Evolutionary conservation across 2,329 filamentous ascomycete species (phyloP), one percentile per base, ranked within the genome.

Genomic region (Arthrobotrys sinensis): DNA sequence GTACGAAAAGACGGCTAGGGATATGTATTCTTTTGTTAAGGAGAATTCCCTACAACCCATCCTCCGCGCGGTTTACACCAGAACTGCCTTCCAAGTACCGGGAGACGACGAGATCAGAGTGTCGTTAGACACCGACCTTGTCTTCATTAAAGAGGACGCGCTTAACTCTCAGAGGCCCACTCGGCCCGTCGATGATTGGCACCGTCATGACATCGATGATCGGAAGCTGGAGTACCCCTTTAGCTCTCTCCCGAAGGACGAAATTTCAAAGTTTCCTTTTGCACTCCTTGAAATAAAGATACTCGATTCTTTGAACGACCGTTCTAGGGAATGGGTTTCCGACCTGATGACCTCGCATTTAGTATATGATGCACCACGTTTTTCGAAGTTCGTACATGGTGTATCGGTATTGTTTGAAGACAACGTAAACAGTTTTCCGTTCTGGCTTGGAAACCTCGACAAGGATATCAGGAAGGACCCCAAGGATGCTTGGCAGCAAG

Each of bases 371-470:
- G 91, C 92, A 0, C 93, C 94, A 0, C 90, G 92, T 63, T 99
- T 99, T 86, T 97, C 94, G 82, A 99, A 99, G 84, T 99, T 98
- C 82, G 92, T 97, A 1, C 95, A 99, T 82, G 96, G 96, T 79
- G 91, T 96, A 3, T 94, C 95, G 6, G 91, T 91, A 45, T 88
- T 99, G 1, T 98, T 98, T 81, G 96, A 98, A 82, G 93, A 99
- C 84, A 90, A 97, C 82, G 94, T 99, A 84, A 98, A 98, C 85
- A 94, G 90, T 80, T 90, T 98, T 82, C 96, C 96, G 12, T 97
- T 98, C 86, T 99, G 96, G 96, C 89, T 98, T 38, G 91, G 91
- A 82, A 92, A 97, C 80, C 88, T 98, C 50, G 95, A 97, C 83
- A 93, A 90, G 36, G 96, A 99, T 83, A 99, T 99, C 83, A 91